These are phyloP conservation scores for Trichosporon ovoides DNA, from an alignment of 1,284 basidiomycete genomes.

Conservation along the genomic window DNA sequence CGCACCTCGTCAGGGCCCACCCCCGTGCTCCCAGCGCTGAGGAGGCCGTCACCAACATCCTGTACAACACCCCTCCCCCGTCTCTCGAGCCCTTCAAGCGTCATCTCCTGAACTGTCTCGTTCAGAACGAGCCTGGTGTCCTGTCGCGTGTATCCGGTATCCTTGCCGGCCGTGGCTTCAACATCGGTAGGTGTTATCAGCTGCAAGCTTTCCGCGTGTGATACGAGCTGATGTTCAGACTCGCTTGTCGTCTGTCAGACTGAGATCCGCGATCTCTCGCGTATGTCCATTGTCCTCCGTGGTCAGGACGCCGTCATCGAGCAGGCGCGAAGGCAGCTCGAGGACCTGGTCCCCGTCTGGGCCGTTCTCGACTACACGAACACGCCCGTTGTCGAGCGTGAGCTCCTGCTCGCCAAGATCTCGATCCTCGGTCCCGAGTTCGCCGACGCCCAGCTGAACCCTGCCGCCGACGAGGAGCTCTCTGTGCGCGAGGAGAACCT, in stretches of 20 bases:
- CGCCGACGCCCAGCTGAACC: constrained; percentile 81
- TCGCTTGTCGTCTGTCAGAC: constrained; percentile 97
- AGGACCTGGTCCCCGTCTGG: constrained; percentile 95
- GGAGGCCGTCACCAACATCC: constrained; percentile 89
- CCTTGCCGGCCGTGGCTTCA: constrained; percentile 94
- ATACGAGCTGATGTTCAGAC: constrained; percentile 60
- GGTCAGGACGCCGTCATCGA: constrained; percentile 98
- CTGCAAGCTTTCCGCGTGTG: neutral
- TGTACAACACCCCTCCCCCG: constrained; percentile 93
- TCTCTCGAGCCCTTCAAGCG: constrained; percentile 91
- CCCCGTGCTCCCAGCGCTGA: constrained; percentile 61
- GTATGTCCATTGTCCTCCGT: constrained; percentile 96
- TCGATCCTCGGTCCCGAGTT: constrained; percentile 98
- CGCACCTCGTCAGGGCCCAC: constrained; percentile 34
- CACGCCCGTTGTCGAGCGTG: constrained; percentile 79
- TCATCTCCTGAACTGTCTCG: constrained; percentile 96
- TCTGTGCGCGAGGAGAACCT: constrained; percentile 18
- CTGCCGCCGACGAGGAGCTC: constrained; percentile 49
- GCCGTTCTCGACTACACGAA: constrained; percentile 94
- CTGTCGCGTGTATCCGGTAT: constrained; percentile 96
- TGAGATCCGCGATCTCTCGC: constrained; percentile 91
- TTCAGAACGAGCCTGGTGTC: constrained; percentile 99
- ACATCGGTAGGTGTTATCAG: constrained; percentile 62
- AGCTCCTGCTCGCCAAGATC: constrained; percentile 82
- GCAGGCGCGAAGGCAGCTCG: constrained; percentile 87